Base-by-base conservation (phyloP, 1,284 basidiomycete species). In the Lentinula novae-zelandiae region DNA sequence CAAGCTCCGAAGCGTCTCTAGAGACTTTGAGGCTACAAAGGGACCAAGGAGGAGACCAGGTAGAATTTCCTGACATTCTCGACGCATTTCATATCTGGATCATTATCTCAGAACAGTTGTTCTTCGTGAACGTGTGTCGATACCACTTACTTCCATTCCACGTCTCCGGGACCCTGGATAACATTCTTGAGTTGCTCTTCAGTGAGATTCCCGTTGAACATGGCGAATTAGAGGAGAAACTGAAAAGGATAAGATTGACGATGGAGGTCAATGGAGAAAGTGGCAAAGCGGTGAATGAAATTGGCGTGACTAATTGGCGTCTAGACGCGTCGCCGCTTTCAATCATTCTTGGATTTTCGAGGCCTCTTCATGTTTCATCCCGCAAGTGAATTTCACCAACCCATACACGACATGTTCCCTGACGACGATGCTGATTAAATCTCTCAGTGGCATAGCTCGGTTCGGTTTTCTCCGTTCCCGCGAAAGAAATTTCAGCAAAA, bases 21-120 rank as follows among this genome's bases (percentile, higher is more conserved):
- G 74, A 3, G 90, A 89, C 68, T 92, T 93, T 1, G 92, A 93
- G 2, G 90, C 89, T 67, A 94, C 90, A 67, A 95, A 93, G 0
- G 95, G 94, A 0, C 95, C 95, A 1, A 97, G 84, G 50, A 86
- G 83, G 46, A 98, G 82, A 9, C 86, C 86, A 2, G 93, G 93
- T 0, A 96, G 78, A 67, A 97, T 95, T 73, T 95, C 87, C 75
- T 98, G 95, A 65, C 93, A 94, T 70, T 96, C 89, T 50, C 95
- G 78, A 48, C 95, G 83, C 95, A 97, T 97, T 73, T 97, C 95
- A 70, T 97, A 97, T 70, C 93, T 95, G 62, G 8, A 44, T 46
- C 17, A 20, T 46, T 2, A 20, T 12, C 44, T 46, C 44, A 46
- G 20, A 10, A 46, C 20, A 46, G n/a, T 20, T n/a, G n/a, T 44